phyloP scores from a whole-genome alignment of 2,329 filamentous ascomycete genomes.

The Fusarium duplospermum region DNA sequence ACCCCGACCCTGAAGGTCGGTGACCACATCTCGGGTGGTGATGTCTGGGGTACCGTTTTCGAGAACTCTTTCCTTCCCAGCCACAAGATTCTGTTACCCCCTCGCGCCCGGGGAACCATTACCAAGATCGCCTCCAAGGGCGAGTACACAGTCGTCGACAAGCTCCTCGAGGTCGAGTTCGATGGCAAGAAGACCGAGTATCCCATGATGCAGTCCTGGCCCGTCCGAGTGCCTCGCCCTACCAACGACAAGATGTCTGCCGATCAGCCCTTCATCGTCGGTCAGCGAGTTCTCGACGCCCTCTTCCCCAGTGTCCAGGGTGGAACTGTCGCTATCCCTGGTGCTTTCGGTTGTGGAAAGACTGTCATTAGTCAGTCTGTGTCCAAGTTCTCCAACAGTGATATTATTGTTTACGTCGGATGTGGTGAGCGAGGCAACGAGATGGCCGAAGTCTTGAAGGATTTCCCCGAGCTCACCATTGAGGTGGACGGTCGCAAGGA shows the following conservation, averaged over 20 bases:
- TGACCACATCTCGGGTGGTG: slow-evolving; percentile 95
- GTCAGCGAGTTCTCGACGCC: slow-evolving; percentile 94
- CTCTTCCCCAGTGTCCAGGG: slow-evolving; percentile 97
- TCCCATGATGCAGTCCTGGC: slow-evolving; percentile 99
- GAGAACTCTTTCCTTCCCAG: slow-evolving; percentile 96
- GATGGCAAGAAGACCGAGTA: slow-evolving; percentile 94
- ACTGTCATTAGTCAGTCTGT: slow-evolving; percentile 99
- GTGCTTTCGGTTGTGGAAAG: slow-evolving; percentile 98
- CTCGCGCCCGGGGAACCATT: slow-evolving; percentile 89
- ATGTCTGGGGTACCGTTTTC: slow-evolving; percentile 93
- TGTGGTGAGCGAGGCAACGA: slow-evolving; percentile 94
- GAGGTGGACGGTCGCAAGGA: slow-evolving; percentile 94
- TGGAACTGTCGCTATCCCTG: slow-evolving; percentile 97
- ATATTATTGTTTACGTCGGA: slow-evolving; percentile 98
- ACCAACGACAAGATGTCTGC: slow-evolving; percentile 92
- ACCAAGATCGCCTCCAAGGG: slow-evolving; percentile 91
- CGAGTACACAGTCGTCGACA: slow-evolving; percentile 92
- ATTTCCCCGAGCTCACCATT: slow-evolving; percentile 98
- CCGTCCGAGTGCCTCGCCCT: slow-evolving; percentile 93
- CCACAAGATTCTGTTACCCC: slow-evolving; percentile 93
- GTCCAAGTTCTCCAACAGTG: slow-evolving; percentile 99
- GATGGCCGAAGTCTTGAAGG: slow-evolving; percentile 99
- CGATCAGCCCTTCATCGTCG: slow-evolving; percentile 92
- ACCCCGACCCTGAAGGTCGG: slow-evolving; percentile 92
- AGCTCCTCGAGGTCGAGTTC: slow-evolving; percentile 96